phyloP scores from a whole-genome alignment of 139 green algal genomes.

The Pleodorina starrii region DNA sequence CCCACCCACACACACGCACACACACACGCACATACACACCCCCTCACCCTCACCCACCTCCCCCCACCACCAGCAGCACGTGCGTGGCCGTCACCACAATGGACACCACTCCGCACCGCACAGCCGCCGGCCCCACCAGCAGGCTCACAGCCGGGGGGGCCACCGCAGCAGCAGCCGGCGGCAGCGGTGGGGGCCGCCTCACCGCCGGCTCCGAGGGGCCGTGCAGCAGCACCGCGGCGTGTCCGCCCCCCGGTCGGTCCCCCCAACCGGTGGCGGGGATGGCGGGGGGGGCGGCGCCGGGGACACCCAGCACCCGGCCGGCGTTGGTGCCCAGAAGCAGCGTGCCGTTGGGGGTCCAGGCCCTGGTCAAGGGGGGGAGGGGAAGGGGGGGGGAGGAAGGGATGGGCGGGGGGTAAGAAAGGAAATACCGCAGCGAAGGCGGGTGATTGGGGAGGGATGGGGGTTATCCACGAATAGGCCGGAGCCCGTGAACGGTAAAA shows the following conservation, averaged over 20 bases:
- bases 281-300: slow-evolving; percentile 22
- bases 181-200: not conserved
- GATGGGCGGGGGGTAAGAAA: no score
- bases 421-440: no score
- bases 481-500: no score
- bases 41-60: slow-evolving; percentile 15
- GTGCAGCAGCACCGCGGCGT: slow-evolving; percentile 34
- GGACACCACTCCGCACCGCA: not conserved
- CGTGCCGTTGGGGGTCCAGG: slow-evolving; percentile 31
- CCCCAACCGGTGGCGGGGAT: slow-evolving; percentile 17
- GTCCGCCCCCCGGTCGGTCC: not conserved
- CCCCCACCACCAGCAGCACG: slow-evolving; percentile 31
- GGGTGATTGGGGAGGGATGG: no score
- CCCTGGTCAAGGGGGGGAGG: not conserved
- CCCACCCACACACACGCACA: no score
- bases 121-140: not conserved
- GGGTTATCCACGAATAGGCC: no score
- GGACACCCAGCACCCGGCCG: slow-evolving; percentile 28
- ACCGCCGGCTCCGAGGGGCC: not conserved
- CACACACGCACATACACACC: no score
- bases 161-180: not conserved
- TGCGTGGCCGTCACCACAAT: slow-evolving; percentile 23
- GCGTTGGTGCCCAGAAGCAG: slow-evolving; percentile 37
- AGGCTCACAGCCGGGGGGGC: not conserved
- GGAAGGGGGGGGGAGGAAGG: no score